These are phyloP conservation scores for Ophiostoma sp. DNA, from an alignment of 2,329 filamentous ascomycete species.

Conservation along the genomic window DNA sequence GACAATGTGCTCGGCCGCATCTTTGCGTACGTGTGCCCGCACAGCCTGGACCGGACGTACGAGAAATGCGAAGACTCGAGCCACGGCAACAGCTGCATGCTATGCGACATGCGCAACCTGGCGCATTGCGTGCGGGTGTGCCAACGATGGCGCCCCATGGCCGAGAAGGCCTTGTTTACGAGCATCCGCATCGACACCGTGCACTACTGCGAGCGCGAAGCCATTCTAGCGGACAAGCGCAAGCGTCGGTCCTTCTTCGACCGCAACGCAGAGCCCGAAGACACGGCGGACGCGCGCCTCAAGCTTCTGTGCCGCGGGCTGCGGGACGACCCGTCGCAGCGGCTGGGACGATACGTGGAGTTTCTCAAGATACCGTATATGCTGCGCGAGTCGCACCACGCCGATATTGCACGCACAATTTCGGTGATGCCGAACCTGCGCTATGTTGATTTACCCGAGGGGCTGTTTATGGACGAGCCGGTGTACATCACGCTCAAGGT, in stretches of 20 bases:
- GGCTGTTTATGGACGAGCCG: slow-evolving; percentile 75
- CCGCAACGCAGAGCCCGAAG: slow-evolving; percentile 72
- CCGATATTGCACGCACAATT: slow-evolving; percentile 78
- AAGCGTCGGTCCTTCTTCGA: slow-evolving; percentile 68
- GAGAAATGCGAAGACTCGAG: slow-evolving; percentile 77
- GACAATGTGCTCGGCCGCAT: slow-evolving; percentile 67
- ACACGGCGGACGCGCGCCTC: slow-evolving; percentile 70
- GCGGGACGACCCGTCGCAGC: slow-evolving; percentile 63
- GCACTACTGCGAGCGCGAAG: slow-evolving; percentile 88
- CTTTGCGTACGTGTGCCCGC: slow-evolving; percentile 78
- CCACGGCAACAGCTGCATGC: slow-evolving; percentile 77
- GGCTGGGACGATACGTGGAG: slow-evolving; percentile 63
- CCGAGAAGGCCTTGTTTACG: slow-evolving; percentile 57
- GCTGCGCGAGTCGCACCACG: slow-evolving; percentile 81
- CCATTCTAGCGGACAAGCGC: slow-evolving; percentile 70
- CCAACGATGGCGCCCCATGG: slow-evolving; percentile 60
- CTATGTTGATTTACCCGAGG: slow-evolving; percentile 87
- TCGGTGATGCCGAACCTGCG: slow-evolving; percentile 77
- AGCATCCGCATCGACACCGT: slow-evolving; percentile 90
- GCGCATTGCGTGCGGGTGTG: slow-evolving; percentile 72
- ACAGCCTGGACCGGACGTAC: slow-evolving; percentile 70
- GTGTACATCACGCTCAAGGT: slow-evolving; percentile 70
- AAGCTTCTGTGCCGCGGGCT: slow-evolving; percentile 76
- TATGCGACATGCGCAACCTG: slow-evolving; percentile 87
- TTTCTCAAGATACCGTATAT: slow-evolving; percentile 91